Conservation (phyloP, 2,329 filamentous ascomycete genomes). For the Ustulina deusta region DNA sequence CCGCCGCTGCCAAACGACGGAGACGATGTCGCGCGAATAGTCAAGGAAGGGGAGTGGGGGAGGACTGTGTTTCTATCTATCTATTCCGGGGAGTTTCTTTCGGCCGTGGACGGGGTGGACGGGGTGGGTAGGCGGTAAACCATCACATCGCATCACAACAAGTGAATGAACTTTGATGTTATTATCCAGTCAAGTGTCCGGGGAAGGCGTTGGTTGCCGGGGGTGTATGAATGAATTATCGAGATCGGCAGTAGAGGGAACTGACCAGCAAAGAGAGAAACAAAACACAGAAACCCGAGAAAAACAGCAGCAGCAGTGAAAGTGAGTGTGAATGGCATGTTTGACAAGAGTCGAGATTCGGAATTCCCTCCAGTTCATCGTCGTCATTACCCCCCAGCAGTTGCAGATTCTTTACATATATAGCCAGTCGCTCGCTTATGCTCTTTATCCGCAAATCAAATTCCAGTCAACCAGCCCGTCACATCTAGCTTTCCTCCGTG, state of each 20-base stretch:
- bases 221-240: too few relatives aligned
- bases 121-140: not conserved
- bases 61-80: not conserved
- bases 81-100: not conserved
- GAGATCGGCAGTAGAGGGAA: too few relatives aligned
- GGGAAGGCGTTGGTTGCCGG: too few relatives aligned
- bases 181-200: too few relatives aligned
- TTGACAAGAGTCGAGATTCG: not conserved
- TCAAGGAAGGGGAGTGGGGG: not conserved
- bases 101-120: not conserved
- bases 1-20: not conserved
- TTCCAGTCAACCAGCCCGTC: not conserved
- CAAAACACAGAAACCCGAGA: not conserved
- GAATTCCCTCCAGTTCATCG: not conserved
- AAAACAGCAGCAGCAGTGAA: not conserved
- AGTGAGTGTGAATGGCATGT: not conserved
- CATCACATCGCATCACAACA: not conserved
- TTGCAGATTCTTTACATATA: not conserved
- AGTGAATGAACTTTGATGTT: too few relatives aligned
- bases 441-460: not conserved
- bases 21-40: not conserved
- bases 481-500: not conserved
- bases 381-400: conserved; percentile 1
- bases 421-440: not conserved
- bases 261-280: not conserved